Percentiles rank a stretch among this genome's conserved stretches.
phyloP scores from a whole-genome alignment of 352 stramenopile genomes.

The Aphanomyces invadans region DNA sequence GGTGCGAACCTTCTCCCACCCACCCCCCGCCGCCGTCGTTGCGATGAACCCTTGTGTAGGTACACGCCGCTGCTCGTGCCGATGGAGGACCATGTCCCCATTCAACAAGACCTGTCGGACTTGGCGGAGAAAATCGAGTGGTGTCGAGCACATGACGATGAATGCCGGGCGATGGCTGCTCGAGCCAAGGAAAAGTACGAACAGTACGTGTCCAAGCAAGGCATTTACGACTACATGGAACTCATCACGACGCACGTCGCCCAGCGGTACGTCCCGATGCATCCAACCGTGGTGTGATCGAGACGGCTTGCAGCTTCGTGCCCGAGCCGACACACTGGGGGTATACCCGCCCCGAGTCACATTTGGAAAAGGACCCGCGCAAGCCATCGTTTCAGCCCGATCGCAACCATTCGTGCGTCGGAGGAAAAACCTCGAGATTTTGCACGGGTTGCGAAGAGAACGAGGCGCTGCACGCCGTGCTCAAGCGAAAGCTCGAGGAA shows the following conservation, averaged over 20 bases:
- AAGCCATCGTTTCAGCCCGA: not conserved
- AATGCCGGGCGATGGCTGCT: constrained; percentile 93
- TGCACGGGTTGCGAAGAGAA: constrained; percentile 18
- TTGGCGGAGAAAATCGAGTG: constrained; percentile 97
- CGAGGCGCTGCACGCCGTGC: not conserved
- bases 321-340: not conserved
- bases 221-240: constrained; percentile 96
- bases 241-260: constrained; percentile 91
- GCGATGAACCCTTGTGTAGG: constrained; percentile 28
- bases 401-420: not conserved
- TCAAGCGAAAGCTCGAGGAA: constrained; percentile 10
- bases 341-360: constrained; percentile 1
- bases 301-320: not conserved
- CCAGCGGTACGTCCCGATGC: constrained; percentile 54
- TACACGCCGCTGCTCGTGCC: constrained; percentile 94
- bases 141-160: constrained; percentile 95
- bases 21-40: no score
- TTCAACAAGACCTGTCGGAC: constrained; percentile 95
- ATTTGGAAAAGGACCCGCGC: not conserved
- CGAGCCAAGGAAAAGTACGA: constrained; percentile 93
- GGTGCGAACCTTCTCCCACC: constrained; percentile 42
- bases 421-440: not conserved
- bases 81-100: constrained; percentile 96
- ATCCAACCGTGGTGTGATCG: not conserved
- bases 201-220: constrained; percentile 83